phyloP scores from a whole-genome alignment of 2,329 filamentous ascomycete genomes.

The Nothophaeocryptopus gaeumannii region DNA sequence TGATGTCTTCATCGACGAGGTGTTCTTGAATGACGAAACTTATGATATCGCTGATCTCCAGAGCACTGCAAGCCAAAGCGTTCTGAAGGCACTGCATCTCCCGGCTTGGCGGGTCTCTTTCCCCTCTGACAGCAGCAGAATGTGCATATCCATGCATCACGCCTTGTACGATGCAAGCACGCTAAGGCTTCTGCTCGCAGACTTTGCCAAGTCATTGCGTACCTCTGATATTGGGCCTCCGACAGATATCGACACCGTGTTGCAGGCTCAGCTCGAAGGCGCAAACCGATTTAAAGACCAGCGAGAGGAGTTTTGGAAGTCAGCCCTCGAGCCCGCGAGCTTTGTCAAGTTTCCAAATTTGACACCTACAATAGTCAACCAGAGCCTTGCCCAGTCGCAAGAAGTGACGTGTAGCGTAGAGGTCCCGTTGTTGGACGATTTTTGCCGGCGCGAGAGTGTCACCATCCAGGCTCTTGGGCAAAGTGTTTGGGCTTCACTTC shows the following conservation, averaged over 20 bases:
- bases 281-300: constrained; percentile 4
- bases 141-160: constrained; percentile 66
- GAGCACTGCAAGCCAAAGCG: constrained; percentile 18
- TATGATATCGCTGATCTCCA: constrained; percentile 32
- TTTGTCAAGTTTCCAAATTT: constrained; percentile 74
- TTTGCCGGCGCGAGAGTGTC: constrained; percentile 58
- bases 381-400: constrained; percentile 36
- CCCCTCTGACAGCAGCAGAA: constrained; percentile 30
- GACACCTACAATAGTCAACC: constrained; percentile 56
- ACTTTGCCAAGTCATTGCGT: constrained; percentile 50
- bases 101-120: constrained; percentile 65
- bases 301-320: constrained; percentile 59
- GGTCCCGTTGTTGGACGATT: constrained; percentile 51
- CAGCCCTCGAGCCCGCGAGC: constrained; percentile 34
- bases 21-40: neutral
- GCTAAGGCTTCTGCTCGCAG: constrained; percentile 61
- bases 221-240: constrained; percentile 25
- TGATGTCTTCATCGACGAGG: constrained; percentile 4
- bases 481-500: constrained; percentile 71
- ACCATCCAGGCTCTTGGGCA: constrained; percentile 75
- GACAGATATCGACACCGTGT: constrained; percentile 41
- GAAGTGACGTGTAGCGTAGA: constrained; percentile 41
- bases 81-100: constrained; percentile 47
- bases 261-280: constrained; percentile 40
- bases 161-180: constrained; percentile 82